Conservation (phyloP, 1,284 basidiomycete genomes). For the Papiliotrema nemorosa region DNA sequence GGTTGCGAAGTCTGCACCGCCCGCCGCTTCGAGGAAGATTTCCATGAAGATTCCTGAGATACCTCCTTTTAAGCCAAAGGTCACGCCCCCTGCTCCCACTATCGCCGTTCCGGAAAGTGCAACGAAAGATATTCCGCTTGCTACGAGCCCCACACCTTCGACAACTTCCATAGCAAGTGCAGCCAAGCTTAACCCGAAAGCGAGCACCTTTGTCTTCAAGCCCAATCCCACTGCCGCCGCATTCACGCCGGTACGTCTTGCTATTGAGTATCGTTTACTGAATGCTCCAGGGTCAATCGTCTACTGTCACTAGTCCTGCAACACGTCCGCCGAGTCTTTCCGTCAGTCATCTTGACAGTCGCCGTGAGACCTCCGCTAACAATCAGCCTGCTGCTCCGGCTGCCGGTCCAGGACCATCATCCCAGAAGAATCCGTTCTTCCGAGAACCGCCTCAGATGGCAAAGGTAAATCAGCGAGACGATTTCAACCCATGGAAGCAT, state of each 20-base stretch:
- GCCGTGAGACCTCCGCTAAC: too few species aligned
- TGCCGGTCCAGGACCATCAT: constrained; percentile 29
- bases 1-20: constrained; percentile 11
- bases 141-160: constrained; percentile 53
- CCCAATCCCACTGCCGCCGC: constrained; percentile 54
- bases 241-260: constrained; percentile 55
- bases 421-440: constrained; percentile 73
- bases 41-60: constrained; percentile 72
- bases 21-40: constrained; percentile 44
- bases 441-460: constrained; percentile 67
- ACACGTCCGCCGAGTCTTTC: constrained; percentile 11
- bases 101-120: constrained; percentile 40
- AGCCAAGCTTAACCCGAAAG: constrained; percentile 71
- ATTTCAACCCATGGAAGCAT: constrained; percentile 87
- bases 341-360: neutral
- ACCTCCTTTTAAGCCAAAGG: constrained; percentile 80
- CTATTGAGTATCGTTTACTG: too few species aligned
- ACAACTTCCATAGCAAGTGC: constrained; percentile 25
- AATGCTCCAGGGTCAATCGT: too few species aligned
- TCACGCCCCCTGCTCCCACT: constrained; percentile 24
- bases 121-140: constrained; percentile 26
- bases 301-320: constrained; percentile 25
- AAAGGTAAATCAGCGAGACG: constrained; percentile 83
- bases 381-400: constrained; percentile 10
- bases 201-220: constrained; percentile 63